Evolutionary conservation across 2,329 filamentous ascomycete genomes (phyloP).

Genomic region (Phialocephala subalpina): DNA sequence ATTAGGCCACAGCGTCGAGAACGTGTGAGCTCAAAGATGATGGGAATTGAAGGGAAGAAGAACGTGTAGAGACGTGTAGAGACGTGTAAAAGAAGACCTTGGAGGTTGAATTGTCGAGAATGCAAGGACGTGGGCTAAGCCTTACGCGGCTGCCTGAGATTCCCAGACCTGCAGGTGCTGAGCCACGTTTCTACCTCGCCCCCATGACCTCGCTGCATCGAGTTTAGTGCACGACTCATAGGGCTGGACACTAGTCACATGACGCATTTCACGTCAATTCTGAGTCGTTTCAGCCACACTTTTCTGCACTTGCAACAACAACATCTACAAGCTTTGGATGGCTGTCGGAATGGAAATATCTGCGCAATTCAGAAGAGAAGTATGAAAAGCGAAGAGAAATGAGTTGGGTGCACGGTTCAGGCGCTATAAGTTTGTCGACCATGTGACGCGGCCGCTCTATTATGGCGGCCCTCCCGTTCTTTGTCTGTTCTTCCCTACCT

Average conservation of each 20-base stretch:
- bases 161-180: neutral
- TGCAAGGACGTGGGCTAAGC: neutral
- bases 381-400: no score
- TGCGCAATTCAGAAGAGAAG: neutral
- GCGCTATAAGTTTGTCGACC: no score
- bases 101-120: neutral
- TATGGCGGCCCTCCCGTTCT: no score
- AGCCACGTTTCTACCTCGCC: neutral
- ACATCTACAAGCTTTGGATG: neutral
- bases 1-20: neutral
- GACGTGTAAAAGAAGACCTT: no score
- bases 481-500: no score
- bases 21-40: neutral
- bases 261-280: neutral
- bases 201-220: constrained; percentile 5
- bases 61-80: no score
- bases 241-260: neutral
- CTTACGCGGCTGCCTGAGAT: neutral
- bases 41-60: neutral
- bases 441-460: no score
- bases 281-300: neutral
- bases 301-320: neutral
- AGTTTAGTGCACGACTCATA: constrained; percentile 4
- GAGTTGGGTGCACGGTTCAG: no score
- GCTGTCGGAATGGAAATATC: neutral